phyloP scores from a whole-genome alignment of 2,329 filamentous ascomycete genomes.

The Davidsoniella australis region DNA sequence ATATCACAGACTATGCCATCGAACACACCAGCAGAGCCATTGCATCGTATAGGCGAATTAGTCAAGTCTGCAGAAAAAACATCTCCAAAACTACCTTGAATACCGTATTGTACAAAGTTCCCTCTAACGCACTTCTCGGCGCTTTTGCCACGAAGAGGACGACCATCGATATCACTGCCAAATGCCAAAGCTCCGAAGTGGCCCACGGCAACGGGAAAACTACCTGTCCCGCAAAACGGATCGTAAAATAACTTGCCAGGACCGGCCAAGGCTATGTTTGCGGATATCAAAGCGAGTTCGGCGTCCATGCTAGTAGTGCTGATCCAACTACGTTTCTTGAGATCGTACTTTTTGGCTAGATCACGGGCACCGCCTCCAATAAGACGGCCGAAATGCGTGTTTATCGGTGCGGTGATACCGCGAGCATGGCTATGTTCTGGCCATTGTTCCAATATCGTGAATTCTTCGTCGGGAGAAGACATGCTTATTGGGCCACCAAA shows the following conservation, averaged over 20 bases:
- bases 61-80: constrained; percentile 77
- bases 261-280: constrained; percentile 70
- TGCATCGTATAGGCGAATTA: constrained; percentile 54
- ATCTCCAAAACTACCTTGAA: constrained; percentile 51
- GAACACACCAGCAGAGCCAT: constrained; percentile 35
- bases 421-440: constrained; percentile 34
- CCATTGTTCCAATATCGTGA: constrained; percentile 75
- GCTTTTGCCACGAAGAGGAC: constrained; percentile 64
- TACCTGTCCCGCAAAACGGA: constrained; percentile 88
- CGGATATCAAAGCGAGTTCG: constrained; percentile 77
- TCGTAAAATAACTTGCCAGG: constrained; percentile 84
- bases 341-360: constrained; percentile 55
- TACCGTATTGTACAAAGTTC: constrained; percentile 74
- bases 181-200: constrained; percentile 74
- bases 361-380: constrained; percentile 51
- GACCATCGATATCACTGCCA: constrained; percentile 86
- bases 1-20: constrained; percentile 93
- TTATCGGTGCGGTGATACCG: constrained; percentile 27
- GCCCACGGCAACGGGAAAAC: constrained; percentile 76
- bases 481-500: constrained; percentile 68
- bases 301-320: constrained; percentile 96
- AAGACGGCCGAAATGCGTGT: constrained; percentile 50
- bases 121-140: constrained; percentile 33
- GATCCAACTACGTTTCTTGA: constrained; percentile 89
- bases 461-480: constrained; percentile 54